Evolutionary conservation across 2,329 filamentous ascomycete species (phyloP), one percentile per base, ranked within the genome.

Genomic region (Achaetomium macrosporum): DNA sequence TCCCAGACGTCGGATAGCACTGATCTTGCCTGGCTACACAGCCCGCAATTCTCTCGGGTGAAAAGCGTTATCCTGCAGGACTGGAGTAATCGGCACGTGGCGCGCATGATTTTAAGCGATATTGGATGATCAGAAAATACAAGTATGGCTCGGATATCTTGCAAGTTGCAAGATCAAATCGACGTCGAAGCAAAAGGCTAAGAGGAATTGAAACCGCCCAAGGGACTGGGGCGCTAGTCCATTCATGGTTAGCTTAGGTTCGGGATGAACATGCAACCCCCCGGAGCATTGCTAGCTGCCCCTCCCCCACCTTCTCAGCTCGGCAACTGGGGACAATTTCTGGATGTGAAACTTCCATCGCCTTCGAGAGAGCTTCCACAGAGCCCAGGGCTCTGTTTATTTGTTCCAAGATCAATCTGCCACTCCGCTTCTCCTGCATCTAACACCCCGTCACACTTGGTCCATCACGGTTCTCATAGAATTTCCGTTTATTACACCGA

Each of bases 11-110:
- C 73, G 3, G 83, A 84, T 20, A 92, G 73, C 2, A 85, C 84
- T 7, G 74, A 73, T 64, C 84, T 87, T 6, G 87, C 87, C 47
- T 83, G 76, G 19, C 75, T 74, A 64, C 88, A 92, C 3, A 92
- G 76, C 0, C 82, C 82, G 67, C 88, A 92, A 55, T 83, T 83
- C 35, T 81, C 73, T 40, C 88, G 80, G 2, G 84, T 88, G 68
- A 91, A 91, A 31, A 91, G 74, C 0, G 88, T 91, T 63, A 91
- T 84, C 54, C 84, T 78, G 64, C 77, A 82, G 30, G 77, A 69
- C 56, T 76, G 77, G 39, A 81, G 63, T 4, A 83, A 69, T 46
- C 74, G 72, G 39, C 63, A 59, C 1, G 81, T 77, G 35, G 72
- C 64, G 55, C 73, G 76, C 82, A 85, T 84, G 40, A 49, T 62